These are phyloP conservation scores for Trichosporon sp. DNA, from an alignment of 1,284 basidiomycete species.

Conservation along the genomic window DNA sequence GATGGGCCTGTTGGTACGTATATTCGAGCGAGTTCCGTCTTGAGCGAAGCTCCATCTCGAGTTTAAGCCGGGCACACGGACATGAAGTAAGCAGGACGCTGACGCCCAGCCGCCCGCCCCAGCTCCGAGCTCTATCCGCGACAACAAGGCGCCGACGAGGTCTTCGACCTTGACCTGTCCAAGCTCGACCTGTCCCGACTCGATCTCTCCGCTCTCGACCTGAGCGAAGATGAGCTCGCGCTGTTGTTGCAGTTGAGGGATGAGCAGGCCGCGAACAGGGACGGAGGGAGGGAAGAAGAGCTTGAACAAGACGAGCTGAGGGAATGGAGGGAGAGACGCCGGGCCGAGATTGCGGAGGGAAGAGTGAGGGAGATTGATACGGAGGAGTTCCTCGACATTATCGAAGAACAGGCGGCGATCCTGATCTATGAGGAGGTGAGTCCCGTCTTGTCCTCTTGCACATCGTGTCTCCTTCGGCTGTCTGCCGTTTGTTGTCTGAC, in stretches of 20 bases:
- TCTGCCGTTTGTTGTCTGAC: no score
- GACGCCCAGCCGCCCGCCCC: not conserved
- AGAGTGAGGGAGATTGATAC: constrained; percentile 48
- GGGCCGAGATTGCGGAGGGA: constrained; percentile 31
- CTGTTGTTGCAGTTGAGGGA: not conserved
- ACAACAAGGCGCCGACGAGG: not conserved
- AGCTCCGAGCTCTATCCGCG: constrained; percentile 1
- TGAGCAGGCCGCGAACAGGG: not conserved
- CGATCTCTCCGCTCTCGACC: not conserved
- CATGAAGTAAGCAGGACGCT: no score
- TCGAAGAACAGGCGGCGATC: constrained; percentile 51
- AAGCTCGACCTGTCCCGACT: not conserved
- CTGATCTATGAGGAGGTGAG: constrained; percentile 55
- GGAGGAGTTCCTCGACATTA: constrained; percentile 45
- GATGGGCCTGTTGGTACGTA: constrained; percentile 3
- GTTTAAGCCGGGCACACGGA: no score
- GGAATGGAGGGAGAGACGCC: constrained; percentile 22
- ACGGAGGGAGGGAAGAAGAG: constrained; percentile 29
- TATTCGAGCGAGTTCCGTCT: no score
- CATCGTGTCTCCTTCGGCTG: no score
- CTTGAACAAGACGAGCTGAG: constrained; percentile 29
- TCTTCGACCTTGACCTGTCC: not conserved
- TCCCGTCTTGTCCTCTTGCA: constrained; percentile 15
- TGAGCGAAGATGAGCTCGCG: not conserved
- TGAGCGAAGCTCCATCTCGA: no score